Evolutionary conservation across 2,329 filamentous ascomycete genomes (phyloP).

Genomic region (Trichoderma asperellum): DNA sequence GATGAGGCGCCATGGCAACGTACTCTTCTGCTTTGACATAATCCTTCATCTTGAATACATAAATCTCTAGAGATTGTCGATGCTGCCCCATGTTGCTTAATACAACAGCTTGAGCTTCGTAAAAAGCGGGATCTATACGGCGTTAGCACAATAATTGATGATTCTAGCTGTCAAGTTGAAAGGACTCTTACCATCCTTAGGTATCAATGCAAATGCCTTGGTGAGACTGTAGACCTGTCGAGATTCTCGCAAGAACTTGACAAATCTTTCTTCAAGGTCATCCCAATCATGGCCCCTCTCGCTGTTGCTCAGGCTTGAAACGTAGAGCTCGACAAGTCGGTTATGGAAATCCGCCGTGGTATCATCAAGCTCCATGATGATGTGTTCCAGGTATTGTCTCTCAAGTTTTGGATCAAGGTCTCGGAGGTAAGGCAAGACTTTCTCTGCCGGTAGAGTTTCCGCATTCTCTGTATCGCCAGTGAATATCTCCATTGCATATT

Average conservation of each 20-base stretch:
- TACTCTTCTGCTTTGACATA: conserved; percentile 92
- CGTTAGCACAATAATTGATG: background rate
- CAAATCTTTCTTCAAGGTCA: conserved; percentile 66
- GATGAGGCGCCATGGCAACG: conserved; percentile 45
- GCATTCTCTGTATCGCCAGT: conserved; percentile 92
- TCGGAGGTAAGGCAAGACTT: conserved; percentile 74
- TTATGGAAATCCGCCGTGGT: conserved; percentile 86
- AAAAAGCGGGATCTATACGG: conserved; percentile 74
- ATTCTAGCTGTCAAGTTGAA: background rate
- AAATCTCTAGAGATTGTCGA: conserved; percentile 94
- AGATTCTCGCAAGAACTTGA: conserved; percentile 76
- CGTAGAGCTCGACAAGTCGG: conserved; percentile 70
- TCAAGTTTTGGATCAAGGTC: conserved; percentile 72
- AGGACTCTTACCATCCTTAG: conserved; percentile 68
- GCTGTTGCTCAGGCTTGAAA: conserved; percentile 59
- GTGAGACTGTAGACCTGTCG: conserved; percentile 75
- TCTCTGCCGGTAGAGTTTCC: conserved; percentile 79
- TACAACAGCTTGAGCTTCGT: conserved; percentile 86
- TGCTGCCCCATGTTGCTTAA: conserved; percentile 95
- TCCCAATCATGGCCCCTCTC: conserved; percentile 55
- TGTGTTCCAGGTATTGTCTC: conserved; percentile 83
- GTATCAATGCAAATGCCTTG: conserved; percentile 76
- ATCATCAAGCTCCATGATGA: conserved; percentile 86
- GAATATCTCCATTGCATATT: conserved; percentile 89
- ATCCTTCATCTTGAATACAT: conserved; percentile 90